Base-by-base conservation (phyloP, 164 flowering plant species). In the Euptelea pleiosperma region DNA sequence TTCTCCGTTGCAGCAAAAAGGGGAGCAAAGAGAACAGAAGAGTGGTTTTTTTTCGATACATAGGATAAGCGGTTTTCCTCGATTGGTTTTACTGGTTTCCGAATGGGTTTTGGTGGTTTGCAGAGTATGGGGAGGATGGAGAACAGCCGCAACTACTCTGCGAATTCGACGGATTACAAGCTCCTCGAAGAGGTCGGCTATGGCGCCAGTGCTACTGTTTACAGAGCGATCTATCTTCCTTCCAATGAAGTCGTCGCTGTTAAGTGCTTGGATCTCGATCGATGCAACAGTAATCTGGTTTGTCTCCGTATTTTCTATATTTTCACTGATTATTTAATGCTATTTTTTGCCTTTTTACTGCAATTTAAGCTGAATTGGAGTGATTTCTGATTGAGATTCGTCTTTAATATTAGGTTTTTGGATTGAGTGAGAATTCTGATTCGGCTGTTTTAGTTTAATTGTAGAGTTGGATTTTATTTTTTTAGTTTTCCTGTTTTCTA, bases 251-350 rank as follows among this genome's bases (percentile, higher is more conserved):
- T 86, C 41, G 80, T 94, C 21, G 97, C 99, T 5, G 80, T 94
- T 44, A 94, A 94, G 76, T 86, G 96, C 58, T 78, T 94, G 86
- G 96, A 94, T 86, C 93, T 94, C 70, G 99, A 94, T 77, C 92
- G 99, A 41, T 88, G 95, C 83, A 78, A 76, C 39, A 87, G 88
- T 66, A 91, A 91, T 79, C 84, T 94, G 80, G 99, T 90, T 47
- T 11, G 85, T 74, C 15, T 34, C 1, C 4, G 47, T 45, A 6
- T 52, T 22, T 10, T 31, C 7, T 59, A 24, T 6, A 14, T 55
- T 34, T 36, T 30, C 33, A 10, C 11, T 45, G 29, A 39, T 10
- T 44, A 16, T 19, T 50, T 9, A 7, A 26, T 10, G 8, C 5
- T 5, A 12, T 18, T 42, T 15, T 6, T 19, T 46, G 19, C 2